Evolutionary conservation across 768 basidiomycete genomes (phyloP).

Genomic region (Psilocybe tampanensis): DNA sequence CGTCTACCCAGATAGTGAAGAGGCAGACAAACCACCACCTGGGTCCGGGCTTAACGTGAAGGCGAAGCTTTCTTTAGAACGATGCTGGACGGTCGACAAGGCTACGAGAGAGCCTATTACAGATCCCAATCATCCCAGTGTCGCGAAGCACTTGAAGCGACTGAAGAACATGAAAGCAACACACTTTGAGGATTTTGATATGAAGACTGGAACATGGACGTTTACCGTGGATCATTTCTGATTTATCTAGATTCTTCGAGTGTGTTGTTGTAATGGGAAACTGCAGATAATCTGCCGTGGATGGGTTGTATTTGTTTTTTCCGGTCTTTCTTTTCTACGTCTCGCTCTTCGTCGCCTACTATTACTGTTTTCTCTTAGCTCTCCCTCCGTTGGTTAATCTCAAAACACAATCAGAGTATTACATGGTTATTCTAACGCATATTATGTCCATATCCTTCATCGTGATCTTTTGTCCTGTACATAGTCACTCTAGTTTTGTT

Average conservation of each 20-base stretch:
- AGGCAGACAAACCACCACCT: conserved; percentile 80
- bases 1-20: conserved; percentile 90
- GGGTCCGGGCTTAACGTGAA: conserved; percentile 90
- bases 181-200: conserved; percentile 79
- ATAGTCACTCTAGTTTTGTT: not conserved
- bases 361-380: not conserved
- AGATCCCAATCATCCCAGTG: conserved; percentile 70
- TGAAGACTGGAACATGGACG: conserved; percentile 85
- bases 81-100: conserved; percentile 91
- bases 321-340: conserved; percentile 2
- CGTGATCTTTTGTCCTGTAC: too few relatives aligned
- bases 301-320: conserved; percentile 10
- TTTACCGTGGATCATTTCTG: conserved; percentile 95
- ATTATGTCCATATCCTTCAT: too few relatives aligned
- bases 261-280: conserved; percentile 13
- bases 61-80: conserved; percentile 73
- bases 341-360: not conserved
- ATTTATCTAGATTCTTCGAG: conserved; percentile 19
- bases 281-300: conserved; percentile 27
- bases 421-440: too few relatives aligned
- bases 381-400: not conserved
- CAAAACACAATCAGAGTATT: too few relatives aligned
- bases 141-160: conserved; percentile 75
- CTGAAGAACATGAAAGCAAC: conserved; percentile 87
- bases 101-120: conserved; percentile 89